These are phyloP conservation scores for Mycena alexandri DNA, from an alignment of 768 basidiomycete species.

Conservation along the genomic window DNA sequence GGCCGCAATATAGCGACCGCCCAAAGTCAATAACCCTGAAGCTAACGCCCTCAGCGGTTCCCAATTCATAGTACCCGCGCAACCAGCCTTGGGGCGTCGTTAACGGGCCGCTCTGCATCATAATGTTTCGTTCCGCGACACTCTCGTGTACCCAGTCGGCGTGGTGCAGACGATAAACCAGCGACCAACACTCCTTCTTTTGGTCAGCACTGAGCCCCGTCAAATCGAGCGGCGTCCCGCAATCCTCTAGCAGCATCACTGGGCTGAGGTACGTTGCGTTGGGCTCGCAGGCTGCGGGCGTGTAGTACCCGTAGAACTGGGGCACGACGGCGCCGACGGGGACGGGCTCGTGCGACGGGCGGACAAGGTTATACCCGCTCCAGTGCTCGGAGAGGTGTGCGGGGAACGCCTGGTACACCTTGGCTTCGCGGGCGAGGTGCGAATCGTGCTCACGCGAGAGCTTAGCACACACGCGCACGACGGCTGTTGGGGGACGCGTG, in stretches of 20 bases:
- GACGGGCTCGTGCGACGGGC: conserved; percentile 57
- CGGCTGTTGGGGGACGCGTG: conserved; percentile 50
- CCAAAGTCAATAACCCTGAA: conserved; percentile 61
- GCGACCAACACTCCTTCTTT: conserved; percentile 56
- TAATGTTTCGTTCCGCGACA: conserved; percentile 52
- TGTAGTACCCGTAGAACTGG: conserved; percentile 76
- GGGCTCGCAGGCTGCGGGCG: conserved; percentile 36
- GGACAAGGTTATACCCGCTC: conserved; percentile 61
- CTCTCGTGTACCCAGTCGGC: conserved; percentile 54
- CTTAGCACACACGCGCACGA: conserved; percentile 59
- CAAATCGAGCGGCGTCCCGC: conserved; percentile 49
- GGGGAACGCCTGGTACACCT: conserved; percentile 60
- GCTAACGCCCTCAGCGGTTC: conserved; percentile 40
- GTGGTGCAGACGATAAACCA: conserved; percentile 54
- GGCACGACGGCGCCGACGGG: conserved; percentile 67
- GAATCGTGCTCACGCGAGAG: conserved; percentile 53
- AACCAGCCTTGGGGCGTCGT: conserved; percentile 29
- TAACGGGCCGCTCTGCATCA: conserved; percentile 52
- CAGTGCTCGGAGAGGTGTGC: conserved; percentile 62
- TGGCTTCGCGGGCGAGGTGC: conserved; percentile 56
- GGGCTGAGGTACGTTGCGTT: conserved; percentile 49
- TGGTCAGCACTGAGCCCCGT: conserved; percentile 52
- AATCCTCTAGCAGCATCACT: conserved; percentile 59
- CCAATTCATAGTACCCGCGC: conserved; percentile 34
- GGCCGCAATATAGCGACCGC: conserved; percentile 40